Base-by-base conservation (phyloP, 2,329 filamentous ascomycete species). In the Rachicladosporium sp. region DNA sequence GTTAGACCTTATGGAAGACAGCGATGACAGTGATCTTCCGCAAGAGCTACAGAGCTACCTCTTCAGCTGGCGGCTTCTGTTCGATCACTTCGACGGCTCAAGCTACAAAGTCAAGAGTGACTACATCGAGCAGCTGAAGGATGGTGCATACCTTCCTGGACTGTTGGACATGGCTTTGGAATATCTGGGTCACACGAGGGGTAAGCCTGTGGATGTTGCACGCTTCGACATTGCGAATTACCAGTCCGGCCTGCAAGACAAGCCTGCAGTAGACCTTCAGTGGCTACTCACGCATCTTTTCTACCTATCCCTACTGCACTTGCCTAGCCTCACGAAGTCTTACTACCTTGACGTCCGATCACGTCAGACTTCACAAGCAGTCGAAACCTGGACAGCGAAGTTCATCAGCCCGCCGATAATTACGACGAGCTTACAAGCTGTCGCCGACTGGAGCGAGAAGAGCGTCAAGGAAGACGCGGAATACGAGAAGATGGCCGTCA, bases 311-410 rank as follows among this genome's bases (percentile, higher is more conserved):
- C 71, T 96, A 30, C 82, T 78, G 52, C 80, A 86, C 54, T 69
- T 83, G 0, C 86, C 87, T 0, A 80, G 78, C 2, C 68, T 91
- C 3, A 86, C 87, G 43, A 88, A 87, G 54, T 63, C 70, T 1
- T 96, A 91, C 86, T 93, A 81, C 65, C 74, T 89, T 7, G 78
- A 82, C 45, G 82, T 85, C 56, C 78, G 78, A 41, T 87, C 84
- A 2, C 70, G 76, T 43, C 81, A 91, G 58, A 93, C 85, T n/a
- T 80, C 78, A 23, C 77, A 80, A 15, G 74, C 84, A 0, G 78
- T 95, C 13, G 82, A 91, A 57, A 64, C 69, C 1, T 98, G 89
- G 86, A 93, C 88, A 2, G 74, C 83, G 41, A 88, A 79, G 64
- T 82, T 62, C 50, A 84, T 94, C 56, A 87, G 86, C 4, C 74